phyloP scores from a whole-genome alignment of 1,284 basidiomycete species.

The Ustilago bromivora region DNA sequence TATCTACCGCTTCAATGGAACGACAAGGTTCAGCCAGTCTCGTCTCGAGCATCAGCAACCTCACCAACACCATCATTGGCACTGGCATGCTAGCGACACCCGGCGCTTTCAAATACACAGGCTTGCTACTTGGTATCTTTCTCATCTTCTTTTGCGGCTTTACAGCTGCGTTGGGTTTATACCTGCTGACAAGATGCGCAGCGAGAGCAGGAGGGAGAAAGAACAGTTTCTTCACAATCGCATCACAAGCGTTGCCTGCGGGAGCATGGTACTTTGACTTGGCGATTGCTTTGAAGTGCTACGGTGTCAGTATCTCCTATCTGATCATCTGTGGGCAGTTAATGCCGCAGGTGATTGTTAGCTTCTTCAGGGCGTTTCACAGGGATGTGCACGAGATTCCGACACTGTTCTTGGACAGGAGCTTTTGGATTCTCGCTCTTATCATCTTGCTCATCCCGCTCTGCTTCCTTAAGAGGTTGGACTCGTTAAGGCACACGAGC shows the following conservation, averaged over 20 bases:
- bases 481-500: slow-evolving; percentile 79
- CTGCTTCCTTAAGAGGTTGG: slow-evolving; percentile 82
- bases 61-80: slow-evolving; percentile 69
- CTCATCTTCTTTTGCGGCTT: slow-evolving; percentile 88
- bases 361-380: slow-evolving; percentile 73
- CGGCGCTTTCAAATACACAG: slow-evolving; percentile 70
- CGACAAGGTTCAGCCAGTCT: slow-evolving; percentile 44
- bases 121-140: slow-evolving; percentile 78
- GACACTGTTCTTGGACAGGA: slow-evolving; percentile 75
- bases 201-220: slow-evolving; percentile 74
- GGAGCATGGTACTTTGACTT: slow-evolving; percentile 88
- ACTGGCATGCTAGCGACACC: slow-evolving; percentile 69
- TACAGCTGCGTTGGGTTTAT: slow-evolving; percentile 86
- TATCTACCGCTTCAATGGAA: slow-evolving; percentile 42
- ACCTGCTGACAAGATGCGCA: slow-evolving; percentile 88
- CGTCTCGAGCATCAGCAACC: slow-evolving; percentile 65
- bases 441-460: slow-evolving; percentile 87
- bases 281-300: slow-evolving; percentile 82
- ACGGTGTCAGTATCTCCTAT: slow-evolving; percentile 90
- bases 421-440: slow-evolving; percentile 84
- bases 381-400: slow-evolving; percentile 53
- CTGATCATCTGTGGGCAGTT: slow-evolving; percentile 72
- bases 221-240: slow-evolving; percentile 59
- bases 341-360: slow-evolving; percentile 90
- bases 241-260: slow-evolving; percentile 72